A percentile compares a stretch with the other conserved stretches of the same genome.
phyloP scores from a whole-genome alignment of 768 basidiomycete genomes.

The Auricularia cornea region DNA sequence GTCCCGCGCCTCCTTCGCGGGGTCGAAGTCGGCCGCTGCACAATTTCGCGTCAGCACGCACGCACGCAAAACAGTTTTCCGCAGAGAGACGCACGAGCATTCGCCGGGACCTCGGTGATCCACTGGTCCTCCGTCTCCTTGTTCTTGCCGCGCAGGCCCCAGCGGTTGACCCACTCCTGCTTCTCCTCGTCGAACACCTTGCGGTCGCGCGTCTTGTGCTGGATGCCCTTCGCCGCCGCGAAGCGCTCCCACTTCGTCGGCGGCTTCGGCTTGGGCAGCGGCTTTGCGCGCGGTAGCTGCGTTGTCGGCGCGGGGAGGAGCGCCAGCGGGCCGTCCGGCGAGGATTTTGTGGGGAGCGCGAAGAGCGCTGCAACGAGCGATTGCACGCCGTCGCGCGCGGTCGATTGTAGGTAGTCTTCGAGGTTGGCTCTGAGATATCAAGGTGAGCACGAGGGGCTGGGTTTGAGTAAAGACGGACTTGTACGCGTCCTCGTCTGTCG shows the following conservation, averaged over 20 bases:
- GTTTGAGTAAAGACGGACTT: slow-evolving; percentile 38
- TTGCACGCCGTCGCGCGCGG: slow-evolving; percentile 78
- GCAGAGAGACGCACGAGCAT: slow-evolving; percentile 58
- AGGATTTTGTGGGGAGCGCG: slow-evolving; percentile 65
- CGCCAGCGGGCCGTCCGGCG: slow-evolving; percentile 75
- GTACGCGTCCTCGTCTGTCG: slow-evolving; percentile 79
- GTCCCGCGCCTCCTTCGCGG: slow-evolving; percentile 62
- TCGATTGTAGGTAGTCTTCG: slow-evolving; percentile 70
- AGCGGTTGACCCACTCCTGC: slow-evolving; percentile 85
- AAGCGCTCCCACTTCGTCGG: slow-evolving; percentile 97
- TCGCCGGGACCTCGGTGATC: slow-evolving; percentile 82
- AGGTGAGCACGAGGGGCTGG: background rate
- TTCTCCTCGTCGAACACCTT: slow-evolving; percentile 91
- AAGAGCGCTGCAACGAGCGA: slow-evolving; percentile 73
- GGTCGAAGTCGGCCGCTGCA: slow-evolving; percentile 72
- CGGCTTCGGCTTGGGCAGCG: slow-evolving; percentile 85
- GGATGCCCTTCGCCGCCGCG: slow-evolving; percentile 89
- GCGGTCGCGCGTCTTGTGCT: slow-evolving; percentile 66
- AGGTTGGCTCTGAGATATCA: slow-evolving; percentile 42
- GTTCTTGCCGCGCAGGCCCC: slow-evolving; percentile 88
- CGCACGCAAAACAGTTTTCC: background rate
- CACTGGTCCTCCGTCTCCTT: slow-evolving; percentile 80
- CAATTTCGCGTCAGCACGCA: slow-evolving; percentile 2
- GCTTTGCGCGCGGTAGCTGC: slow-evolving; percentile 81
- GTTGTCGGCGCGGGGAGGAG: slow-evolving; percentile 72